Evolutionary conservation across 2,329 filamentous ascomycete species (phyloP).

Genomic region (Alternaria arbusti): DNA sequence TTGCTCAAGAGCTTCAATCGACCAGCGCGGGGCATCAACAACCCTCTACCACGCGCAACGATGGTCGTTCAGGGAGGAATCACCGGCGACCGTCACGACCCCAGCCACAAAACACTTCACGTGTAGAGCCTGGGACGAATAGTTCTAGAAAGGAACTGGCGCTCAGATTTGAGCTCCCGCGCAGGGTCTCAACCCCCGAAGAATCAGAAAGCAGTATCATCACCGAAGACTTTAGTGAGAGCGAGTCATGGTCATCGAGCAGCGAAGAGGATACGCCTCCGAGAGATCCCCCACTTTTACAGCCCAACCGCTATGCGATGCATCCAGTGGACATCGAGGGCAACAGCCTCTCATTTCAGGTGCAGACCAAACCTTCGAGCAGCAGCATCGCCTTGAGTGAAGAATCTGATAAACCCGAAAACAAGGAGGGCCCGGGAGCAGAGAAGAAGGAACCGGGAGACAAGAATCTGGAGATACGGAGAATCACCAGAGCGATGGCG

Average conservation of each 20-base stretch:
- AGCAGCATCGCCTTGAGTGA: neutral
- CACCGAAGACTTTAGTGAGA: neutral
- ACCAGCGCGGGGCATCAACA: neutral
- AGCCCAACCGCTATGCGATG: neutral
- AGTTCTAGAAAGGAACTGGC: neutral
- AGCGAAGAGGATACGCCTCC: neutral
- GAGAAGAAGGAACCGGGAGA: neutral
- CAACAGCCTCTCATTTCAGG: conserved; percentile 29
- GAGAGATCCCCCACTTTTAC: neutral
- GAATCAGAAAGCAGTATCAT: neutral
- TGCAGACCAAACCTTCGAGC: conserved; percentile 16
- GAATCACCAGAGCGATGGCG: conserved; percentile 33
- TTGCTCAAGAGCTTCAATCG: neutral
- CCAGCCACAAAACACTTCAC: neutral
- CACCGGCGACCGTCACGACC: neutral
- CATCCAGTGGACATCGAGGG: conserved; percentile 29
- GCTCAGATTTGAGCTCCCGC: neutral
- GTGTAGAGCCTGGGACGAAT: neutral
- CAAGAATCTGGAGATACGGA: conserved; percentile 26
- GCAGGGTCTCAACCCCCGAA: neutral
- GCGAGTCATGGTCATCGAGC: neutral
- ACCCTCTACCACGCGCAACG: neutral
- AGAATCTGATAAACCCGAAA: neutral
- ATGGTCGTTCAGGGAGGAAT: neutral
- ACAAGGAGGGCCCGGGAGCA: neutral